These are phyloP conservation scores for Salix exigua DNA, from an alignment of 345 rosid species.

Conservation along the genomic window DNA sequence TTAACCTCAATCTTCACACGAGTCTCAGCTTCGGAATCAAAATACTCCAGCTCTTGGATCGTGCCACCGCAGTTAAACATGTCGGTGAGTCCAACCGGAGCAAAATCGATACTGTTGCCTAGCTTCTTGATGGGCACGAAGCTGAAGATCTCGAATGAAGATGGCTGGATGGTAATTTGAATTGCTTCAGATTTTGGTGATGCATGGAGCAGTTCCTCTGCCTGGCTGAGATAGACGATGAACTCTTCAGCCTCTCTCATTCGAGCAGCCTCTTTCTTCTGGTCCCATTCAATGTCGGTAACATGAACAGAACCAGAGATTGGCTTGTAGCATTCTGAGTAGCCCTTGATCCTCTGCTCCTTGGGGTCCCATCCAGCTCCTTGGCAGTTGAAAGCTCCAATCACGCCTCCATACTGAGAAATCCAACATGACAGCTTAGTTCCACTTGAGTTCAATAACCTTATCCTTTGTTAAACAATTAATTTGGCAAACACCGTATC, in stretches of 20 bases:
- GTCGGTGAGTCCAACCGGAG: constrained; percentile 61
- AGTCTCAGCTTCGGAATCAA: constrained; percentile 21
- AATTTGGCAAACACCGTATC: background rate
- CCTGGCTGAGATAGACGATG: constrained; percentile 51
- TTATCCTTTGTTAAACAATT: background rate
- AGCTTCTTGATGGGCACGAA: constrained; percentile 58
- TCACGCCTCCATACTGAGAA: constrained; percentile 70
- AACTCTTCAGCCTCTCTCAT: constrained; percentile 46
- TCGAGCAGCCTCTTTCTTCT: constrained; percentile 30
- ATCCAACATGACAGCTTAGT: background rate
- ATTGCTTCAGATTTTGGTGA: constrained; percentile 39
- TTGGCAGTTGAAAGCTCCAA: constrained; percentile 93
- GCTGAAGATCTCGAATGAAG: constrained; percentile 67
- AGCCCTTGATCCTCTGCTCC: constrained; percentile 50
- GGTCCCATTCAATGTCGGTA: constrained; percentile 82
- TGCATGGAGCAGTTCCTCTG: constrained; percentile 34
- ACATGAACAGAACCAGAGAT: constrained; percentile 50
- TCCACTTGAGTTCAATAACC: background rate
- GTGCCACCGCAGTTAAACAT: constrained; percentile 84
- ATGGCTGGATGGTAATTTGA: constrained; percentile 51
- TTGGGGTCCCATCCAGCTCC: constrained; percentile 85
- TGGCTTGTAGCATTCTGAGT: constrained; percentile 63
- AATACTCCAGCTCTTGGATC: constrained; percentile 37
- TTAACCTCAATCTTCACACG: constrained; percentile 40
- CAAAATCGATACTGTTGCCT: constrained; percentile 38